Evolutionary conservation across 139 green algal genomes (phyloP), one percentile per base, ranked within the genome.

Genomic region (Micromonas commoda): DNA sequence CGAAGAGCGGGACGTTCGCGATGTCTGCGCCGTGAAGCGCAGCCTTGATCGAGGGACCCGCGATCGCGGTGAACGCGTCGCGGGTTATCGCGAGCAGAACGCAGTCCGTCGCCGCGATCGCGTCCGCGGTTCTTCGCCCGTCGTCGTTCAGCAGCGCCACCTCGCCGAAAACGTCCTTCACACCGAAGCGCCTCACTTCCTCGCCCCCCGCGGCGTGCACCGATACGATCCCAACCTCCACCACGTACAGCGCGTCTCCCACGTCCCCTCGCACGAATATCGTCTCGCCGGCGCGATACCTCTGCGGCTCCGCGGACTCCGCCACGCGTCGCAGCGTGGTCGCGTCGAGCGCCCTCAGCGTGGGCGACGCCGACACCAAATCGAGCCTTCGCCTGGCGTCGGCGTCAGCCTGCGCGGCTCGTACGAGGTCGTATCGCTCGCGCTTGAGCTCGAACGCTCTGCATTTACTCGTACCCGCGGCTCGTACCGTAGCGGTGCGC

Each of bases 161-260:
- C 88, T 98, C 93, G 28, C 93, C 93, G 83, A 97, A 97, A 79
- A 91, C 96, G 64, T 84, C 84, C 0, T 78, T 61, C 23, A 3
- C 53, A 26, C 31, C 28, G 45, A 79, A n/a, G 19, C 34, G 34
- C 26, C 21, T 64, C 34, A 64, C 13, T 35, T 75, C 39, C 9
- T 31, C 20, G 29, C 67, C 70, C 5, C 24, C 26, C 24, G 35
- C 70, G 52, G 57, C 63, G 6, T 70, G 28, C 3, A 78, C 20
- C 34, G 61, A 75, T 19, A 71, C 78, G 23, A 82, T 78, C 4
- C 93, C 93, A 0, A 84, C 83, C 83, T 97, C 89, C 20, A 98
- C 83, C 2, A 98, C 88, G 85, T 91, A 97, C 67, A 97, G 94
- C 9, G 78, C 78, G 81, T 97, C 88, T 0, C 90, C 92, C 3